These are phyloP conservation scores for Paspalum vaginatum DNA, from an alignment of 176 grass and related monocot genomes.

Conservation along the genomic window DNA sequence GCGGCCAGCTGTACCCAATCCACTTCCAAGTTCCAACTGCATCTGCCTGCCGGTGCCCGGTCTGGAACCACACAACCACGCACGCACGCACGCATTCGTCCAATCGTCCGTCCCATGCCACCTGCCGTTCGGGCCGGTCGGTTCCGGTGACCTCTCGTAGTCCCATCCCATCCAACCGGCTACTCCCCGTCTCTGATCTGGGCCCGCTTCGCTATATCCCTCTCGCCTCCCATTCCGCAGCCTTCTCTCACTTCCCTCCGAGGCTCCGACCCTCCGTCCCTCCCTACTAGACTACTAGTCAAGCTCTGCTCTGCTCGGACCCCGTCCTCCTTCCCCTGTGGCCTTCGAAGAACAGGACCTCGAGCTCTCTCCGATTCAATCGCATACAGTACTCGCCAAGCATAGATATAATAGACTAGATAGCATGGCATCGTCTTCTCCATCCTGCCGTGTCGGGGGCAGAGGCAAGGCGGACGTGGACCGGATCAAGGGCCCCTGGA, in stretches of 20 bases:
- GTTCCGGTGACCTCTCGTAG: not conserved
- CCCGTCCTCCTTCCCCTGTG: too few species aligned
- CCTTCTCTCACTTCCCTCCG: not conserved
- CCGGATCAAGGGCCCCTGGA: conserved; percentile 96
- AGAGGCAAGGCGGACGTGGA: conserved; percentile 53
- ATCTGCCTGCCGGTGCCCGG: not conserved
- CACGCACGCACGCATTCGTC: not conserved
- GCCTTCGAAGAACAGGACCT: not conserved
- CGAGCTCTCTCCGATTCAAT: not conserved
- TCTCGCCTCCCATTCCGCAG: not conserved
- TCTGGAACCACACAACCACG: not conserved
- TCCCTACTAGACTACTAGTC: too few species aligned
- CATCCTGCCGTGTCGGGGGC: not conserved
- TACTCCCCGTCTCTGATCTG: not conserved
- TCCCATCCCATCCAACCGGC: not conserved
- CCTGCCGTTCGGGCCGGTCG: not conserved
- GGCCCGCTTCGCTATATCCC: not conserved
- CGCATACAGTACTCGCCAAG: too few species aligned
- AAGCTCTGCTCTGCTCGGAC: not conserved
- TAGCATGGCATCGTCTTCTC: conserved; percentile 5
- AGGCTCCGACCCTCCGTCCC: not conserved
- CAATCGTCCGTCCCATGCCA: not conserved
- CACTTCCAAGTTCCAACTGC: not conserved
- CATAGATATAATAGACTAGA: not conserved
- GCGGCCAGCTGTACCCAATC: conserved; percentile 31